Percentiles rank a stretch among this genome's conserved stretches.
Conservation (phyloP, 2,329 filamentous ascomycete species). For the Monascus ruber region DNA sequence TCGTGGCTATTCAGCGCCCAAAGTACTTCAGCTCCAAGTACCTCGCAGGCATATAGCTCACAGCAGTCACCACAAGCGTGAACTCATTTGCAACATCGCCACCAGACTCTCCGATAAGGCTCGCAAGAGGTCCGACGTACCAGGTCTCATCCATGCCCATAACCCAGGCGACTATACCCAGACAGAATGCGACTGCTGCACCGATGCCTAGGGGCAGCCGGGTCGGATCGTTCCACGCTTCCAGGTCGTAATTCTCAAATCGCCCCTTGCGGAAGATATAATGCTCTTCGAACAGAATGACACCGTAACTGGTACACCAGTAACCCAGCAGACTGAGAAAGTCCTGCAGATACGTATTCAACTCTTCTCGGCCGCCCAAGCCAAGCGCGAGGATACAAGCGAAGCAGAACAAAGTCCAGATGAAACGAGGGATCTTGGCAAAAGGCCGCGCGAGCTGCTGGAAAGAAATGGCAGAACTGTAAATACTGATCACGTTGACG, state of each 20-base stretch:
- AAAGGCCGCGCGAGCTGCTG: slow-evolving; percentile 34
- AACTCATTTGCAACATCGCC: slow-evolving; percentile 45
- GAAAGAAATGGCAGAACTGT: slow-evolving; percentile 23
- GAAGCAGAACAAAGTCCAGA: slow-evolving; percentile 40
- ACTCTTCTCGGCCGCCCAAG: slow-evolving; percentile 32
- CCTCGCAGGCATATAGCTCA: slow-evolving; percentile 38
- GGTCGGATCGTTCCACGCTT: slow-evolving; percentile 37
- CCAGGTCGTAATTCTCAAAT: slow-evolving; percentile 37
- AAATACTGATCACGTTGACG: slow-evolving; percentile 38
- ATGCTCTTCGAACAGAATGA: slow-evolving; percentile 40
- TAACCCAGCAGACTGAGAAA: slow-evolving; percentile 41
- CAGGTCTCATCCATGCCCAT: slow-evolving; percentile 50
- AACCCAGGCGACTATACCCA: slow-evolving; percentile 39
- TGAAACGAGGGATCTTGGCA: slow-evolving; percentile 34
- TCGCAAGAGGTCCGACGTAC: slow-evolving; percentile 39
- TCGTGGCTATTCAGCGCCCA: slow-evolving; percentile 20
- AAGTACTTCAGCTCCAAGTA: slow-evolving; percentile 39
- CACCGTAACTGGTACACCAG: slow-evolving; percentile 40
- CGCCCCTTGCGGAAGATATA: slow-evolving; percentile 36
- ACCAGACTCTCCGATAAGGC: slow-evolving; percentile 33
- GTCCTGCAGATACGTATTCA: slow-evolving; percentile 36
- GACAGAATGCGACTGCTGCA: slow-evolving; percentile 33
- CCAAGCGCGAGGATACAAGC: slow-evolving; percentile 35
- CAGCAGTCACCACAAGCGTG: slow-evolving; percentile 38
- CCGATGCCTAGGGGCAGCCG: slow-evolving; percentile 35